Evolutionary conservation across 2,329 filamentous ascomycete species (phyloP).

Genomic region (Clonostachys sp.): DNA sequence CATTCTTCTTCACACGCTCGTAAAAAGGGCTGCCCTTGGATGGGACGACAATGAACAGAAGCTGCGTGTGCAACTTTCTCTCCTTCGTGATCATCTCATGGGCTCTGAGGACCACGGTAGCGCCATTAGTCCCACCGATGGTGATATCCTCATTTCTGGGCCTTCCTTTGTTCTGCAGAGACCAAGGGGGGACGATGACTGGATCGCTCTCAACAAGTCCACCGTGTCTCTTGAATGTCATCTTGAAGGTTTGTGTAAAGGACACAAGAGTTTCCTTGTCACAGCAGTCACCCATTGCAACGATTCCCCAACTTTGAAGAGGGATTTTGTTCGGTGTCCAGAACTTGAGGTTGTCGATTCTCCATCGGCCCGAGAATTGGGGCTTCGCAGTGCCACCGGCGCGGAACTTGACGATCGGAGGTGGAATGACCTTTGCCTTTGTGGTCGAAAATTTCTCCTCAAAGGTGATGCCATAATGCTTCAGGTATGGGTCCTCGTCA

Average conservation of each 20-base stretch:
- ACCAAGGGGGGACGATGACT: constrained; percentile 23
- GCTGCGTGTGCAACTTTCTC: constrained; percentile 50
- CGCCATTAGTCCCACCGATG: no score
- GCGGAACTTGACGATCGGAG: constrained; percentile 71
- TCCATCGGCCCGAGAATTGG: constrained; percentile 73
- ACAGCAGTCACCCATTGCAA: constrained; percentile 55
- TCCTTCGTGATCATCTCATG: no score
- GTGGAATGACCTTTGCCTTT: constrained; percentile 65
- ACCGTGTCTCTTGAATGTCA: constrained; percentile 43
- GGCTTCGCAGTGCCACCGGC: constrained; percentile 51
- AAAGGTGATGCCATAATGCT: constrained; percentile 70
- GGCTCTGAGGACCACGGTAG: no score
- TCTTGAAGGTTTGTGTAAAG: constrained; percentile 35
- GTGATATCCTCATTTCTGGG: no score
- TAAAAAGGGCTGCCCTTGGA: constrained; percentile 71
- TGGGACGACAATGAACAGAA: constrained; percentile 75
- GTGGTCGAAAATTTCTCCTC: constrained; percentile 58
- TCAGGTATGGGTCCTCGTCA: constrained; percentile 67
- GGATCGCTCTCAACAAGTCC: constrained; percentile 24
- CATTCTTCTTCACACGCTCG: constrained; percentile 81
- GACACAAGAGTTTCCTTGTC: constrained; percentile 22
- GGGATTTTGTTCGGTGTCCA: constrained; percentile 55
- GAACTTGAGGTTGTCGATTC: constrained; percentile 77
- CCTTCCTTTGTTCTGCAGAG: constrained; percentile 3
- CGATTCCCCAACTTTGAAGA: constrained; percentile 72